Evolutionary conservation across 116 monocot species (phyloP).

Genomic region (Phalaenopsis hybrid): DNA sequence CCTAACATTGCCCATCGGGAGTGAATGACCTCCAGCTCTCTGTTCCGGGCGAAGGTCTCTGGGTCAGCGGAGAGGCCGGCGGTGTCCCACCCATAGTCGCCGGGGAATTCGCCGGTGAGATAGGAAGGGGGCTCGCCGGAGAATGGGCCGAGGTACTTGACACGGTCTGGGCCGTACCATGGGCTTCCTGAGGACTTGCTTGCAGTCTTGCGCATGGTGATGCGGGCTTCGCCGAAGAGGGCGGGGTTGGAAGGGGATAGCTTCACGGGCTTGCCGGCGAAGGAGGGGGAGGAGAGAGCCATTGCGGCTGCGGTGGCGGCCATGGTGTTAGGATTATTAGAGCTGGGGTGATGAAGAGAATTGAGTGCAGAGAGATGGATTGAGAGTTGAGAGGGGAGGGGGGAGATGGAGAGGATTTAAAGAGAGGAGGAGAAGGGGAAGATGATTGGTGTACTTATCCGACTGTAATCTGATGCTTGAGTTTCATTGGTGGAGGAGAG

Average conservation of each 20-base stretch:
- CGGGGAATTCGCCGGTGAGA: conserved; percentile 43
- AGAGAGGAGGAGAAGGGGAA: neutral
- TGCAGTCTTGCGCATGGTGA: conserved; percentile 26
- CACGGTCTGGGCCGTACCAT: conserved; percentile 60
- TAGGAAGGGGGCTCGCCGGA: conserved; percentile 42
- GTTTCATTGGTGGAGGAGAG: conserved; percentile 8
- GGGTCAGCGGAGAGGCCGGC: conserved; percentile 50
- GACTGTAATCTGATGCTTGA: neutral
- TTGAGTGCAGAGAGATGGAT: neutral
- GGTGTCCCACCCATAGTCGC: conserved; percentile 54
- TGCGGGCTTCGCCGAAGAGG: conserved; percentile 14
- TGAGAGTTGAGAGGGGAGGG: neutral
- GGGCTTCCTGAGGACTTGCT: conserved; percentile 40
- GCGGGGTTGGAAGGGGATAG: conserved; percentile 8
- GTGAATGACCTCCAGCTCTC: conserved; percentile 68
- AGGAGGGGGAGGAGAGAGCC: conserved; percentile 25
- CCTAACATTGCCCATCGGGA: conserved; percentile 65
- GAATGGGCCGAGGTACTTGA: conserved; percentile 56
- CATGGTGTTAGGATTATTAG: neutral
- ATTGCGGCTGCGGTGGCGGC: conserved; percentile 13
- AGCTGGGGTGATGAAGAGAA: neutral
- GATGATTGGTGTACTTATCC: conserved; percentile 3
- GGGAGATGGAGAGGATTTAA: neutral
- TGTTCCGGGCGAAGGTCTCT: conserved; percentile 63
- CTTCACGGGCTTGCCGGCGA: conserved; percentile 21